phyloP scores from a whole-genome alignment of 345 rosid species.

The Durio zibethinus region DNA sequence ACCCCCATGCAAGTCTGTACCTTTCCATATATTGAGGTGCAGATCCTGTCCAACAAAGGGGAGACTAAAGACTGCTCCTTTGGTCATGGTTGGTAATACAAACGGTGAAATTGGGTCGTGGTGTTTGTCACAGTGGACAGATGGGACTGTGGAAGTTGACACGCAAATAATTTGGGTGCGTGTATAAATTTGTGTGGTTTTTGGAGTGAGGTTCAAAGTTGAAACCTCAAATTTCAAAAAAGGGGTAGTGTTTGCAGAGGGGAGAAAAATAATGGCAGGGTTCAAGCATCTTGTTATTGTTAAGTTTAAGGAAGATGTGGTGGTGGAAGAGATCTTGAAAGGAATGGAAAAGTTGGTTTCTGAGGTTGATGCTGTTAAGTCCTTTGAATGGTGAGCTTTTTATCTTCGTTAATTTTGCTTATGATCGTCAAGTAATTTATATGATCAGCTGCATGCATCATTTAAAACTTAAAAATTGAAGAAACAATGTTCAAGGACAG shows the following conservation, averaged over 20 bases:
- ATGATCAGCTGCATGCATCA: background rate
- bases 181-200: constrained; percentile 20
- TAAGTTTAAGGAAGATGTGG: constrained; percentile 73
- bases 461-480: no score
- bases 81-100: constrained; percentile 12
- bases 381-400: constrained; percentile 71
- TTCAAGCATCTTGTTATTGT: constrained; percentile 84
- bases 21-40: constrained; percentile 28
- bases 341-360: constrained; percentile 81
- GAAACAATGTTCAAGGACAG: no score
- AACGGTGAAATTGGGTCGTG: constrained; percentile 17
- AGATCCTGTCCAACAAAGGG: constrained; percentile 34
- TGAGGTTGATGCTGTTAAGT: constrained; percentile 72
- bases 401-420: background rate
- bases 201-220: background rate
- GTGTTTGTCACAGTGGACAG: constrained; percentile 15
- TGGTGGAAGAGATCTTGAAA: constrained; percentile 63
- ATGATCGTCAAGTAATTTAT: no score
- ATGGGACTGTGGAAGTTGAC: constrained; percentile 42
- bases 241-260: no score
- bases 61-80: background rate
- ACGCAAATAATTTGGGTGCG: constrained; percentile 17
- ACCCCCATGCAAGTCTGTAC: constrained; percentile 22
- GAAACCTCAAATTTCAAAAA: background rate
- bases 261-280: constrained; percentile 40